Evolutionary conservation across 371 early-diverging fungal genomes (phyloP).

Genomic region (Haplosporangium sp.): DNA sequence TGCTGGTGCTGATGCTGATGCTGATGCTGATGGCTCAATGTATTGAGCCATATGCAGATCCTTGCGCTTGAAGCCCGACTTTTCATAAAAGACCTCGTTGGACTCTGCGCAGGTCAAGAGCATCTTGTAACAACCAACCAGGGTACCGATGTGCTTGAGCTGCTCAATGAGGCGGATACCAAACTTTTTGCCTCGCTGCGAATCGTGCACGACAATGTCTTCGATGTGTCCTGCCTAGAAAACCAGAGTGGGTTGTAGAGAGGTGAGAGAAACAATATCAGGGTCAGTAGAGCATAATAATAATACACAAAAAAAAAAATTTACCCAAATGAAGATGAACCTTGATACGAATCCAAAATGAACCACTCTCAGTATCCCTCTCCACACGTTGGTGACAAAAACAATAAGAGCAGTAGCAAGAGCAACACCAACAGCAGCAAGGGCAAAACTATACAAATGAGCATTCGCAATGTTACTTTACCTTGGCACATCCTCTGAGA

Average conservation of each 20-base stretch:
- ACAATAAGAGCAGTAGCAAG: no score
- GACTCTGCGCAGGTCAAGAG: conserved; percentile 88
- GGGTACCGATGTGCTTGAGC: conserved; percentile 72
- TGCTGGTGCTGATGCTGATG: no score
- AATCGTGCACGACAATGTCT: conserved; percentile 94
- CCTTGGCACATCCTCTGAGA: conserved; percentile 86
- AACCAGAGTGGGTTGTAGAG: no score
- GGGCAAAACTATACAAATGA: neutral
- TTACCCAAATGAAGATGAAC: neutral
- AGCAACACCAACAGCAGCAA: no score
- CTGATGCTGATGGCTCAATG: conserved; percentile 34
- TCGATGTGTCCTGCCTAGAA: conserved; percentile 83
- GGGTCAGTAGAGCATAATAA: no score
- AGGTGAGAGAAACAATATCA: no score
- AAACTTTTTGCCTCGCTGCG: conserved; percentile 95
- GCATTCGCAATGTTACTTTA: conserved; percentile 56
- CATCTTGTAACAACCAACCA: conserved; percentile 81
- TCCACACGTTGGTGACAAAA: no score
- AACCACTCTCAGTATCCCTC: no score
- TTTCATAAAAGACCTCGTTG: conserved; percentile 93
- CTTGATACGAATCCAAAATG: no score
- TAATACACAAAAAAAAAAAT: neutral
- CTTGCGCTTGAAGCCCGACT: conserved; percentile 90
- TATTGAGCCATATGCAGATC: conserved; percentile 89
- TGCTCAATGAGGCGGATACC: conserved; percentile 79